A percentile compares a stretch with the other conserved stretches of the same genome.
Conservation (phyloP, 306 rosid genomes). For the Dryas octopetala region DNA sequence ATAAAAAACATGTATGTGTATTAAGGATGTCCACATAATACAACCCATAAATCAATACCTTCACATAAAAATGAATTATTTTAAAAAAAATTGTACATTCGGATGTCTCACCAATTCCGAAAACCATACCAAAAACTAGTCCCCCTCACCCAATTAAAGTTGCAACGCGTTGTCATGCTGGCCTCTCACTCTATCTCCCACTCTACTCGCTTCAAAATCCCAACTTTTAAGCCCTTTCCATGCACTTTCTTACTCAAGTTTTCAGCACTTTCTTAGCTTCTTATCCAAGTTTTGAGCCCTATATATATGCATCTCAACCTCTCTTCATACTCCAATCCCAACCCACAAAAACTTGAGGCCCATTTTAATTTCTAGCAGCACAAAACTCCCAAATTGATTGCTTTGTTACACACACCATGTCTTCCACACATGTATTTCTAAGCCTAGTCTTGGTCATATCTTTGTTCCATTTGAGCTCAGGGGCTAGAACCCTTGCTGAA, state of each 20-base stretch:
- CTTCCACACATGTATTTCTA: no score
- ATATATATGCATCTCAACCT: slow-evolving; percentile 16
- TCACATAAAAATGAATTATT: no score
- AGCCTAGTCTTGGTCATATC: slow-evolving; percentile 24
- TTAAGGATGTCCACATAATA: no score
- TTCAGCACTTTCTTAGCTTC: background rate
- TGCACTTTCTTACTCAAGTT: background rate
- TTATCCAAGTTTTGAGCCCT: background rate
- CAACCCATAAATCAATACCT: no score
- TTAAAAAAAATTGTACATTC: no score
- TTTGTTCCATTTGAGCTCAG: slow-evolving; percentile 36
- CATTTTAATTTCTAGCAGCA: background rate
- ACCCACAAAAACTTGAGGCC: background rate
- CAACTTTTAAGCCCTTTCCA: slow-evolving; percentile 12
- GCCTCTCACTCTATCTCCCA: slow-evolving; percentile 12
- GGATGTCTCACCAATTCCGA: no score
- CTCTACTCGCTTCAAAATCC: background rate
- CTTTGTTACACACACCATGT: background rate
- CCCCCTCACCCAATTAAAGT: no score
- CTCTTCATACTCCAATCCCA: slow-evolving; percentile 5
- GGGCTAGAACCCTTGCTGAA: slow-evolving; percentile 39
- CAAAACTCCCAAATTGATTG: background rate
- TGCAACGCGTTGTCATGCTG: slow-evolving; percentile 46
- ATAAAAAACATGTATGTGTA: no score
- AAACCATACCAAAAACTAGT: background rate